These are phyloP conservation scores for Penicillium sp. DNA, from an alignment of 2,329 filamentous ascomycete species.

Conservation along the genomic window DNA sequence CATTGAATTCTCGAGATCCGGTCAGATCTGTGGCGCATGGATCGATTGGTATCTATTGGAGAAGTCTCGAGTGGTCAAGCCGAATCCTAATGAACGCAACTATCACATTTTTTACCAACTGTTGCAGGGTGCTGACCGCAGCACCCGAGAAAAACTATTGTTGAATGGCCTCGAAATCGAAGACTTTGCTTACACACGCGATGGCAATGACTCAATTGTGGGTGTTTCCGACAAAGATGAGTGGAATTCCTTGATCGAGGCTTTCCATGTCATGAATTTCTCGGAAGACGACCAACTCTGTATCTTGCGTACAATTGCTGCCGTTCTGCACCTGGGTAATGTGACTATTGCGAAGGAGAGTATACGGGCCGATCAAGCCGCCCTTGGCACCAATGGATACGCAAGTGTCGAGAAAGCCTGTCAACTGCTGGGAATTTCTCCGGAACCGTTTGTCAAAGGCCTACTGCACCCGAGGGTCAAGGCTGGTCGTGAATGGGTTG, in stretches of 20 bases:
- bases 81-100: conserved; percentile 86
- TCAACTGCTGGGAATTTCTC: conserved; percentile 76
- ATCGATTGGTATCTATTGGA: conserved; percentile 99
- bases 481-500: conserved; percentile 95
- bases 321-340: conserved; percentile 91
- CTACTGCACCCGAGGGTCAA: conserved; percentile 92
- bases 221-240: conserved; percentile 90
- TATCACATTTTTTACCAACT: conserved; percentile 99
- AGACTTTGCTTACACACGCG: conserved; percentile 87
- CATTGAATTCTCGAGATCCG: conserved; percentile 86
- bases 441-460: conserved; percentile 83
- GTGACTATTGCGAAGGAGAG: conserved; percentile 88
- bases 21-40: conserved; percentile 91
- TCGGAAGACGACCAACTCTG: conserved; percentile 77
- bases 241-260: conserved; percentile 87
- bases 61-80: conserved; percentile 92
- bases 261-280: conserved; percentile 93
- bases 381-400: conserved; percentile 73
- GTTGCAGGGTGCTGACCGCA: conserved; percentile 74
- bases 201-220: conserved; percentile 86
- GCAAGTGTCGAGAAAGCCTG: conserved; percentile 77
- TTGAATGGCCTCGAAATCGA: conserved; percentile 74
- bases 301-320: conserved; percentile 84
- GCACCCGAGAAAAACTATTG: conserved; percentile 74
- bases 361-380: conserved; percentile 84